These are phyloP conservation scores for Euphorbia schlechtendalii DNA, from an alignment of 441 rosid species.

Conservation along the genomic window DNA sequence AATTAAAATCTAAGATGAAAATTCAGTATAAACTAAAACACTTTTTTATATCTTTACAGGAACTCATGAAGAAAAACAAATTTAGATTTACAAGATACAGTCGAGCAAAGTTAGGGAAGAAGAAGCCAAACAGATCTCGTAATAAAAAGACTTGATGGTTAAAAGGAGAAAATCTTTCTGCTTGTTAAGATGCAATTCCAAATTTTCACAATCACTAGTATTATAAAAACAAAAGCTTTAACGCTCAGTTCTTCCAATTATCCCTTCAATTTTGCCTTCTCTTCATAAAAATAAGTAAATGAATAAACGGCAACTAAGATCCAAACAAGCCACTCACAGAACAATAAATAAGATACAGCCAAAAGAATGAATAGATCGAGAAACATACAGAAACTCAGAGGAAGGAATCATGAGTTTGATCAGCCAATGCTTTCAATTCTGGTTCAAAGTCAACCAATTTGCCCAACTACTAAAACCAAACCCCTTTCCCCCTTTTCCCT, in stretches of 20 bases:
- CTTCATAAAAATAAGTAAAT: not conserved
- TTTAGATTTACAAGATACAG: not conserved
- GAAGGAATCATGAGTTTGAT: constrained; percentile 7
- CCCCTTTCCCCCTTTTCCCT: not conserved
- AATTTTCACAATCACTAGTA: not conserved
- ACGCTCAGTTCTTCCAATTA: not conserved
- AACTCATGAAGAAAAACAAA: not conserved
- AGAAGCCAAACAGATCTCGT: not conserved
- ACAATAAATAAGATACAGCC: not conserved
- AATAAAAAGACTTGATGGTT: not conserved
- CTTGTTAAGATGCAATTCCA: not conserved
- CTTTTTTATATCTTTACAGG: not conserved
- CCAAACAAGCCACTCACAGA: not conserved
- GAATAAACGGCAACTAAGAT: not conserved
- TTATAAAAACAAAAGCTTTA: not conserved
- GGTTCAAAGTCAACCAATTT: constrained; percentile 16
- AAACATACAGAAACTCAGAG: constrained; percentile 8
- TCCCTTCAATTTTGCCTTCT: not conserved
- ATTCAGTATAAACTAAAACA: not conserved
- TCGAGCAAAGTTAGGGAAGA: not conserved
- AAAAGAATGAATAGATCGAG: not conserved
- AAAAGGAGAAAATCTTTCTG: too few species aligned
- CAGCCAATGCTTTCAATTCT: too few species aligned
- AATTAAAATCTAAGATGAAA: not conserved
- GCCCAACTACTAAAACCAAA: constrained; percentile 21